Conservation (phyloP, 495 filamentous ascomycete genomes). For the Xylaria scruposa region DNA sequence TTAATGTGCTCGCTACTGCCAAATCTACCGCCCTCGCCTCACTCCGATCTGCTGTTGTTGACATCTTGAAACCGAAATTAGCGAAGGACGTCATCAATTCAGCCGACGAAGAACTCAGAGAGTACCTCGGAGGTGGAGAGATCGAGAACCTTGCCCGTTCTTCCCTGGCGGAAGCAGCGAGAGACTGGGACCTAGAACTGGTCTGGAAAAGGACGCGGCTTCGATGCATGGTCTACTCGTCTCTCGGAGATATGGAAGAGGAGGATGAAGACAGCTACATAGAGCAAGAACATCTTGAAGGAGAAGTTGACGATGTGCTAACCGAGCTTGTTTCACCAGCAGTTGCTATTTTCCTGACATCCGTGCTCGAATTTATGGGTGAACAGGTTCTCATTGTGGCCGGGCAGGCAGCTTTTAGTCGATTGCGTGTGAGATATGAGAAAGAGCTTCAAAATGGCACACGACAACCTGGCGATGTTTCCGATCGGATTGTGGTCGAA, state of each 20-base stretch:
- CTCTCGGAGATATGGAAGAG: slow-evolving; percentile 95
- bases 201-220: slow-evolving; percentile 92
- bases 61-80: slow-evolving; percentile 86
- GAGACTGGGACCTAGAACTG: slow-evolving; percentile 82
- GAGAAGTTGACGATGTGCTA: slow-evolving; percentile 58
- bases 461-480: slow-evolving; percentile 46
- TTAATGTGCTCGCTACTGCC: slow-evolving; percentile 80
- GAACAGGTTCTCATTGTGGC: slow-evolving; percentile 87
- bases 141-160: slow-evolving; percentile 69
- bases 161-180: slow-evolving; percentile 56
- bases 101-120: slow-evolving; percentile 88
- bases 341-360: slow-evolving; percentile 94
- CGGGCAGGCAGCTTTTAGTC: slow-evolving; percentile 84
- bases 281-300: slow-evolving; percentile 70
- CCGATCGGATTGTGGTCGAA: slow-evolving; percentile 78
- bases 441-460: slow-evolving; percentile 58
- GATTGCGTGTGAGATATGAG: slow-evolving; percentile 61
- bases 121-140: slow-evolving; percentile 82
- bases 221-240: slow-evolving; percentile 97
- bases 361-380: slow-evolving; percentile 91
- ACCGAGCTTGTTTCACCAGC: slow-evolving; percentile 82
- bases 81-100: slow-evolving; percentile 85
- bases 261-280: slow-evolving; percentile 92
- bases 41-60: slow-evolving; percentile 82
- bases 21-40: slow-evolving; percentile 80